Percentiles rank a stretch among this genome's conserved stretches.
Conservation (phyloP, 305 asterid genomes). For the Solanum hybrid region DNA sequence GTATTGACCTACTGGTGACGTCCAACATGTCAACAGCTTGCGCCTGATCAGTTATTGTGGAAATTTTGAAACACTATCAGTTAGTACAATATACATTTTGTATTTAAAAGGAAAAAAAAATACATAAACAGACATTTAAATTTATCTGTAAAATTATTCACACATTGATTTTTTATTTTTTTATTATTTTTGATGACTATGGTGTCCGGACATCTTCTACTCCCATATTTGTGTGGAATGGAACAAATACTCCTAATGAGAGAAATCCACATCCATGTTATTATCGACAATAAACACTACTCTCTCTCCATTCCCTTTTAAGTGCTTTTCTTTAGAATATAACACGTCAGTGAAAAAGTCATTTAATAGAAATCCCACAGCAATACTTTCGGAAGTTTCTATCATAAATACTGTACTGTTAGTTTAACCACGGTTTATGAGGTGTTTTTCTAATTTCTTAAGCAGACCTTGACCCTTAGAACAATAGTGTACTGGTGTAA, state of each 20-base stretch:
- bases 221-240: not conserved
- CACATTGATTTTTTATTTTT: not conserved
- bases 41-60: not conserved
- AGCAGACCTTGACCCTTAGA: not conserved
- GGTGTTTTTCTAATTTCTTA: not conserved
- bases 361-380: not conserved
- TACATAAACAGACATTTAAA: not conserved
- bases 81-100: not conserved
- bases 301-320: not conserved
- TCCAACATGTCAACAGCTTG: not conserved
- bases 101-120: not conserved
- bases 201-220: not conserved
- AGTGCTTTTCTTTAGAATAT: not conserved
- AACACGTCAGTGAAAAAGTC: not conserved
- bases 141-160: not conserved
- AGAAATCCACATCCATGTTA: not conserved
- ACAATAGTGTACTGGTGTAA: not conserved
- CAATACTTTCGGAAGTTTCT: not conserved
- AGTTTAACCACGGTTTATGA: not conserved
- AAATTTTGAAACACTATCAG: not conserved
- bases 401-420: not conserved
- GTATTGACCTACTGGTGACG: not conserved
- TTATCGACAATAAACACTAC: not conserved
- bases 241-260: not conserved
- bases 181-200: not conserved